Evolutionary conservation across 2,329 filamentous ascomycete genomes (phyloP).

Genomic region (Nothopassalora personata): DNA sequence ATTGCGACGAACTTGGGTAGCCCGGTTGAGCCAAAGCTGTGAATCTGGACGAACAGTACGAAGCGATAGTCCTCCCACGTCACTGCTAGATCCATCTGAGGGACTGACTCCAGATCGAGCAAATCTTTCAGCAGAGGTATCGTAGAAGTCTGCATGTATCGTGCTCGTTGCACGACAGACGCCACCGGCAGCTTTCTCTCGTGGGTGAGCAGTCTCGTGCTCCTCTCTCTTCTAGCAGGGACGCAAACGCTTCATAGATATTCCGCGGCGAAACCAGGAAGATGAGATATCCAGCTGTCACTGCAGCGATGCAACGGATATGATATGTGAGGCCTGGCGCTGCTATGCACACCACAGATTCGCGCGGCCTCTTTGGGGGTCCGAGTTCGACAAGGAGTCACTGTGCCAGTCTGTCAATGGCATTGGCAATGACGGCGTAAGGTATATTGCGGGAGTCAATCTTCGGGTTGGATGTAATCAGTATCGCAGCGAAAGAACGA

Average conservation of each 20-base stretch:
- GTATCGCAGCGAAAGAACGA: slow-evolving; percentile 4
- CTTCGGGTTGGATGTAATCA: background rate
- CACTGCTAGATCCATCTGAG: background rate
- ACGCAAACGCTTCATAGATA: background rate
- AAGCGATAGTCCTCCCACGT: slow-evolving; percentile 6
- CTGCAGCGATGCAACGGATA: slow-evolving; percentile 4
- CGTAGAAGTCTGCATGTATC: background rate
- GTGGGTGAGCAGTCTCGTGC: slow-evolving; percentile 1
- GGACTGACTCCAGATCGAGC: too few relatives aligned
- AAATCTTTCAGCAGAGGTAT: background rate
- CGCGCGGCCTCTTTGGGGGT: background rate
- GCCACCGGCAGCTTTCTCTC: background rate
- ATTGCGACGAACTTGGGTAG: slow-evolving; percentile 2
- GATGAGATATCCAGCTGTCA: slow-evolving; percentile 7
- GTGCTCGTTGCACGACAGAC: background rate
- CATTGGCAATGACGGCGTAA: slow-evolving; percentile 7
- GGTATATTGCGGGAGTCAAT: slow-evolving; percentile 8
- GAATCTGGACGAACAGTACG: slow-evolving; percentile 2
- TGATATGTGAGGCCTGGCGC: slow-evolving; percentile 6
- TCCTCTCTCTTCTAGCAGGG: background rate
- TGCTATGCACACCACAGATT: slow-evolving; percentile 6
- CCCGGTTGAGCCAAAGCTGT: slow-evolving; percentile 10
- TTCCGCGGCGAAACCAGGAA: slow-evolving; percentile 8
- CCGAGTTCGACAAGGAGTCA: slow-evolving; percentile 2
- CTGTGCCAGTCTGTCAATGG: slow-evolving; percentile 5